These are phyloP conservation scores for Penicillium paradoxum DNA, from an alignment of 495 filamentous ascomycete genomes.

Conservation along the genomic window DNA sequence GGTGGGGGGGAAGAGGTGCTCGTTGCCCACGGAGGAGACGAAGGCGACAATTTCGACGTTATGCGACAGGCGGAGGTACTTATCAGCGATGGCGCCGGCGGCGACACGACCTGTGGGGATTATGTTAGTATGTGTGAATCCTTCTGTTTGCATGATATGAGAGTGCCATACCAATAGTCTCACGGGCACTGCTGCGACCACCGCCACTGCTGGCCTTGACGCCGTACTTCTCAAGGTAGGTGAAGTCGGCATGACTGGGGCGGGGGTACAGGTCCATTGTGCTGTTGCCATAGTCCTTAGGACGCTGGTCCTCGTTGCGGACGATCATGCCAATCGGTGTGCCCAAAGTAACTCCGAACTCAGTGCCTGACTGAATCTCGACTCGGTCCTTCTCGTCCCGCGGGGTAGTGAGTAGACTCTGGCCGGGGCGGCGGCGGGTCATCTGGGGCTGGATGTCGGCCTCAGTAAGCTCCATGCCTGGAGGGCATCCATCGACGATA, in stretches of 20 bases:
- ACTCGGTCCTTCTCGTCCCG: conserved; percentile 90
- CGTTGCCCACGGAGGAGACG: conserved; percentile 75
- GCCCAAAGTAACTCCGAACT: conserved; percentile 86
- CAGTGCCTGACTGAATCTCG: conserved; percentile 89
- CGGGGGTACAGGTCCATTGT: conserved; percentile 92
- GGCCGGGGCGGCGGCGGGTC: conserved; percentile 84
- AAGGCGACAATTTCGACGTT: conserved; percentile 90
- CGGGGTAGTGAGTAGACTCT: conserved; percentile 85
- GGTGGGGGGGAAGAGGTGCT: conserved; percentile 81
- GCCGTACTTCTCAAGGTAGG: conserved; percentile 95
- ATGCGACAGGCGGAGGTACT: conserved; percentile 76
- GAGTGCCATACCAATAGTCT: conserved; percentile 70
- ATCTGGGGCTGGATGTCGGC: conserved; percentile 92
- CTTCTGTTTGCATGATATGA: neutral
- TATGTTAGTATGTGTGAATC: neutral
- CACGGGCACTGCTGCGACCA: conserved; percentile 84
- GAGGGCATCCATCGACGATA: conserved; percentile 84
- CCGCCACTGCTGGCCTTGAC: conserved; percentile 91
- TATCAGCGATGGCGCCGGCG: conserved; percentile 92
- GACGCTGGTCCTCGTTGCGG: conserved; percentile 86
- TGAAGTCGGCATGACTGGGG: conserved; percentile 93
- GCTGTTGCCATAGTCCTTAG: conserved; percentile 85
- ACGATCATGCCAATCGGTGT: conserved; percentile 89
- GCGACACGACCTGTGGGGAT: conserved; percentile 64
- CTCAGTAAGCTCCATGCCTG: conserved; percentile 84